These are phyloP conservation scores for Zychaea mexicana DNA, from an alignment of 371 early-diverging fungal species.

Conservation along the genomic window DNA sequence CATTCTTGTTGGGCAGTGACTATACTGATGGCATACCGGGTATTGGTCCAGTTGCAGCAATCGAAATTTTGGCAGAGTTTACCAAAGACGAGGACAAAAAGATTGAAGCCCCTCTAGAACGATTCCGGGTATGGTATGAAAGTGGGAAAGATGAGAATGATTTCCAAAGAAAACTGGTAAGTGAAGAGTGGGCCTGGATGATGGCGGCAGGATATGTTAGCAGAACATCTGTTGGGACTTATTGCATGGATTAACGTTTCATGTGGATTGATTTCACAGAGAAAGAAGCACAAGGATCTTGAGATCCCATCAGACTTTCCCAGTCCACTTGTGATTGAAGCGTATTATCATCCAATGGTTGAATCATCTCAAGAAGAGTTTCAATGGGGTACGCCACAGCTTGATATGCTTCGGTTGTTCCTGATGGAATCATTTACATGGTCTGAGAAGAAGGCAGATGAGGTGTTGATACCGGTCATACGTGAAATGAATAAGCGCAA, in stretches of 20 bases:
- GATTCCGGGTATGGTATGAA: slow-evolving; percentile 70
- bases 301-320: slow-evolving; percentile 81
- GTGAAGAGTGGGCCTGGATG: slow-evolving; percentile 15
- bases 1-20: slow-evolving; percentile 96
- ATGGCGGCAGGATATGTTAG: no score
- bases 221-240: no score
- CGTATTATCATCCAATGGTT: slow-evolving; percentile 83
- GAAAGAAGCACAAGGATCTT: slow-evolving; percentile 49
- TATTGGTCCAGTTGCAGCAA: slow-evolving; percentile 93
- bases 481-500: slow-evolving; percentile 63
- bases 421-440: slow-evolving; percentile 48
- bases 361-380: slow-evolving; percentile 70
- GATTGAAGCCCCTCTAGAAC: slow-evolving; percentile 32
- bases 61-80: slow-evolving; percentile 86
- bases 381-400: slow-evolving; percentile 85
- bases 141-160: slow-evolving; percentile 46
- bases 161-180: slow-evolving; percentile 64
- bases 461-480: slow-evolving; percentile 78
- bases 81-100: slow-evolving; percentile 34
- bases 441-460: slow-evolving; percentile 53
- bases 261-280: slow-evolving; percentile 30
- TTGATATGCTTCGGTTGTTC: slow-evolving; percentile 73
- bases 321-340: slow-evolving; percentile 71
- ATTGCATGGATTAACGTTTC: slow-evolving; percentile 6
- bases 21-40: slow-evolving; percentile 96